Evolutionary conservation across 176 grass and related monocot genomes (phyloP), one percentile per base, ranked within the genome.

Genomic region (Phoenix roebelenii): DNA sequence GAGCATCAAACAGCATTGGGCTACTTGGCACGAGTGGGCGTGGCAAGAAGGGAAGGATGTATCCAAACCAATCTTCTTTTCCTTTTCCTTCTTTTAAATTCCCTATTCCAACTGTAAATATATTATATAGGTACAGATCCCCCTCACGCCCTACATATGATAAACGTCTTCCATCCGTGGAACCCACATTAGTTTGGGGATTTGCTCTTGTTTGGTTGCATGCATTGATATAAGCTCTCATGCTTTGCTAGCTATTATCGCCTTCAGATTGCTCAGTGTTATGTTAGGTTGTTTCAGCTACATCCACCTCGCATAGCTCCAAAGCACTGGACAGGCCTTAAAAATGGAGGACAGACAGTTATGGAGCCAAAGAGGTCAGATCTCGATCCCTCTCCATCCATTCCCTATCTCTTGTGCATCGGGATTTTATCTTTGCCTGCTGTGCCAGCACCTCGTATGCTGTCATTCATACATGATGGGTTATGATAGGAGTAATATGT

Each of bases 61-160:
- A 79, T 76, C 66, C 74, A 63, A 29, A 59, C 79, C 67, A 63
- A 39, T 74, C 10, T 64, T 25, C 10, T 65, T 22, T 49, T 24
- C 20, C 64, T 18, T 25, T 25, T 55, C 23, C 65, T n/a, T 65
- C 72, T 63, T 32, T 61, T 25, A 25, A 53, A 23, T 28, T 35
- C 4, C 52, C 39, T n/a, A 17, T 68, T 15, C 65, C 54, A 68
- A n/a, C 22, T 68, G 53, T 68, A 68, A 22, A 68, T 57, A 68
- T 58, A 71, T 70, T 29, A 30, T 23, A 59, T 49, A 22, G 26
- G 24, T 66, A 74, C 64, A 68, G 29, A 74, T 69, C 15, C 22
- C 30, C 54, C 26, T 58, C 22, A 32, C 28, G 57, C 20, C 25
- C 67, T 80, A 95, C 89, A 95, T 95, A 79, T 85, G 85, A 95